These are phyloP conservation scores for Sporothrix luriei DNA, from an alignment of 2,329 filamentous ascomycete genomes.

Conservation along the genomic window DNA sequence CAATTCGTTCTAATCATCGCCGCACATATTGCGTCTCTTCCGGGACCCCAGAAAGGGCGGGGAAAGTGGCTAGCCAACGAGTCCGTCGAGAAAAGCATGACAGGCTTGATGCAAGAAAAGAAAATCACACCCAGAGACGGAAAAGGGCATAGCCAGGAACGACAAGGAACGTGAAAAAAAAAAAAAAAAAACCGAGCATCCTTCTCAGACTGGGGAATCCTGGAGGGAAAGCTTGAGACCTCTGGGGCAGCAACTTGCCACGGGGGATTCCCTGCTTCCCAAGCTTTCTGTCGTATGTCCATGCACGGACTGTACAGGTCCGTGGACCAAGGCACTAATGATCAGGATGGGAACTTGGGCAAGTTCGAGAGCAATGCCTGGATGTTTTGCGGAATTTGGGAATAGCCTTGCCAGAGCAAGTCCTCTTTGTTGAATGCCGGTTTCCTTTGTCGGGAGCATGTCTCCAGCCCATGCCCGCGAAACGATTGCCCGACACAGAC, in stretches of 20 bases:
- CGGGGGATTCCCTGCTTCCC: neutral
- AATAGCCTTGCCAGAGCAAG: too few species aligned
- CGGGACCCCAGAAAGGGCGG: conserved; percentile 2
- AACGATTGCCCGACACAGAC: conserved; percentile 21
- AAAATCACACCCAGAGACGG: neutral
- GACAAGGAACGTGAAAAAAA: too few species aligned
- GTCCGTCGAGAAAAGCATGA: neutral
- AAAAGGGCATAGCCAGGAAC: conserved; percentile 13
- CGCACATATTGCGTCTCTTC: neutral
- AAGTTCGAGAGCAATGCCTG: too few species aligned
- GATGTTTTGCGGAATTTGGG: too few species aligned
- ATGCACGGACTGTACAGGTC: neutral
- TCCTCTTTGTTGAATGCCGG: neutral
- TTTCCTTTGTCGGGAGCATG: conserved; percentile 6
- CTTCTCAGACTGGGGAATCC: neutral
- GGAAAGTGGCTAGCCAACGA: neutral
- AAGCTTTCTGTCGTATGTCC: neutral
- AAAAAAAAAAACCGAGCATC: neutral
- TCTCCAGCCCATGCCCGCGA: neutral
- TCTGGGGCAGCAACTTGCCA: neutral
- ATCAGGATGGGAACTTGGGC: neutral
- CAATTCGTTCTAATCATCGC: neutral
- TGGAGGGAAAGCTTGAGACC: neutral
- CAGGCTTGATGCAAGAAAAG: neutral
- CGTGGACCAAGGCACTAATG: neutral